A percentile compares a stretch with the other conserved stretches of the same genome.
phyloP scores from a whole-genome alignment of 2,329 filamentous ascomycete species.

The Verticillium albo-atrum region DNA sequence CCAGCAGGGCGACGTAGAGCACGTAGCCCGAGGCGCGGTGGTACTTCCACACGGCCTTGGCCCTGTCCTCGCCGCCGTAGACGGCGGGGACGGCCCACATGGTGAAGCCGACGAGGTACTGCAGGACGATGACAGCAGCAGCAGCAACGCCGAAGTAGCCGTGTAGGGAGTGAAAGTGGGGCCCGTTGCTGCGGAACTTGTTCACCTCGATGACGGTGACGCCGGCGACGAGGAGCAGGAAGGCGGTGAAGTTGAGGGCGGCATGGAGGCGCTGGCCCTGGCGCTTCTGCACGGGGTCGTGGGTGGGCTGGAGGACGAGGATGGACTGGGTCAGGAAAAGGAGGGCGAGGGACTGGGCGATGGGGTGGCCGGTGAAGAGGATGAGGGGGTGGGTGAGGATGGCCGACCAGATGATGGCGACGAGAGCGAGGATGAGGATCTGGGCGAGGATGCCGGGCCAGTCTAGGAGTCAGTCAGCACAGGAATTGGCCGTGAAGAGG shows the following conservation, averaged over 20 bases:
- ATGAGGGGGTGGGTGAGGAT: conserved; percentile 68
- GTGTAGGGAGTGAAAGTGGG: conserved; percentile 77
- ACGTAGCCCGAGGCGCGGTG: conserved; percentile 76
- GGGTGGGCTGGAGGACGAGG: conserved; percentile 83
- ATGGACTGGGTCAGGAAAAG: conserved; percentile 75
- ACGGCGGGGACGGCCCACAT: conserved; percentile 72
- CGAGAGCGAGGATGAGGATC: conserved; percentile 69
- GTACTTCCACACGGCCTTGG: conserved; percentile 85
- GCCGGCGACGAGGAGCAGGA: conserved; percentile 59
- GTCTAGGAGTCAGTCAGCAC: conserved; percentile 47
- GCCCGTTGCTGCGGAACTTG: conserved; percentile 64
- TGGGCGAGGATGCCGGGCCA: conserved; percentile 74
- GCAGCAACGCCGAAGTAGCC: conserved; percentile 77
- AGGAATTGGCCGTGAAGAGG: too few relatives aligned
- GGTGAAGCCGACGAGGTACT: conserved; percentile 75
- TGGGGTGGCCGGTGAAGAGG: conserved; percentile 85
- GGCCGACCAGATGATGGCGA: conserved; percentile 71
- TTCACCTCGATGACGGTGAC: conserved; percentile 75
- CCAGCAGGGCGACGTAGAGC: conserved; percentile 64
- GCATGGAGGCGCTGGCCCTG: conserved; percentile 60
- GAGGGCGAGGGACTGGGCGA: conserved; percentile 63
- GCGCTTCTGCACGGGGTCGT: conserved; percentile 69
- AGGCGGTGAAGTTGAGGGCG: conserved; percentile 60
- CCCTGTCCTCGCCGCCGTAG: conserved; percentile 74
- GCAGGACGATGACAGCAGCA: conserved; percentile 63